Percentiles rank a stretch among this genome's conserved stretches.
Evolutionary conservation across 352 stramenopile species (phyloP).

Genomic region (Globisporangium irregulare): DNA sequence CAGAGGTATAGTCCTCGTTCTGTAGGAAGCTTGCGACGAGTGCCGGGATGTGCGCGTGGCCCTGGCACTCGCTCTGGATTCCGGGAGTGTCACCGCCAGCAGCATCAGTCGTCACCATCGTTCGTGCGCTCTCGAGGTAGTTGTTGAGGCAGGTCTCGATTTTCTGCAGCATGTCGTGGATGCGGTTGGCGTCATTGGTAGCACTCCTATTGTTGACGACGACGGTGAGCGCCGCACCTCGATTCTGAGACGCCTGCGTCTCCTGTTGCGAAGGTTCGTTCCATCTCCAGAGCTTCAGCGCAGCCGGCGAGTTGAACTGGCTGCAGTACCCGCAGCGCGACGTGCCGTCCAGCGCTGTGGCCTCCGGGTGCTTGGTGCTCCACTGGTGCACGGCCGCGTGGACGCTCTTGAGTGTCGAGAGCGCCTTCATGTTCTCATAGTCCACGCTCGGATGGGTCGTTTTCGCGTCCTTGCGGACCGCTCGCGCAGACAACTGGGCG

Average conservation of each 20-base stretch:
- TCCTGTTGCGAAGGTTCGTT: not conserved
- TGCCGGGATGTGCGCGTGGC: conserved; percentile 12
- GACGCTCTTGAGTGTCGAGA: conserved; percentile 14
- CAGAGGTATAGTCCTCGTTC: conserved; percentile 16
- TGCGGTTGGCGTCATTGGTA: not conserved
- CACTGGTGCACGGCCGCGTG: conserved; percentile 16
- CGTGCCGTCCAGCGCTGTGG: not conserved
- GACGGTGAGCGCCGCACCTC: conserved; percentile 11
- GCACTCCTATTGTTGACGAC: conserved; percentile 6
- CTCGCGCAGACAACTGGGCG: conserved; percentile 6
- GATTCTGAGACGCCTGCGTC: not conserved
- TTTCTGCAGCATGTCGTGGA: not conserved
- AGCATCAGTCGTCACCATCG: not conserved
- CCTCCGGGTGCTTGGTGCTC: conserved; percentile 10
- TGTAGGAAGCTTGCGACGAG: conserved; percentile 21
- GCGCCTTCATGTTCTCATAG: conserved; percentile 12
- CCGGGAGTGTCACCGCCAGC: not conserved
- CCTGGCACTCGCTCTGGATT: conserved; percentile 6
- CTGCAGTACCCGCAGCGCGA: conserved; percentile 13
- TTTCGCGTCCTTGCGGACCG: conserved; percentile 13
- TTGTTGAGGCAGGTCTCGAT: conserved; percentile 17
- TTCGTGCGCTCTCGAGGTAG: conserved; percentile 13
- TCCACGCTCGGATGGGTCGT: conserved; percentile 4
- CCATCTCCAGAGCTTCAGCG: conserved; percentile 17
- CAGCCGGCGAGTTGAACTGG: conserved; percentile 13